Evolutionary conservation across 2,329 filamentous ascomycete genomes (phyloP).

Genomic region (Fusarium fracticaudum): DNA sequence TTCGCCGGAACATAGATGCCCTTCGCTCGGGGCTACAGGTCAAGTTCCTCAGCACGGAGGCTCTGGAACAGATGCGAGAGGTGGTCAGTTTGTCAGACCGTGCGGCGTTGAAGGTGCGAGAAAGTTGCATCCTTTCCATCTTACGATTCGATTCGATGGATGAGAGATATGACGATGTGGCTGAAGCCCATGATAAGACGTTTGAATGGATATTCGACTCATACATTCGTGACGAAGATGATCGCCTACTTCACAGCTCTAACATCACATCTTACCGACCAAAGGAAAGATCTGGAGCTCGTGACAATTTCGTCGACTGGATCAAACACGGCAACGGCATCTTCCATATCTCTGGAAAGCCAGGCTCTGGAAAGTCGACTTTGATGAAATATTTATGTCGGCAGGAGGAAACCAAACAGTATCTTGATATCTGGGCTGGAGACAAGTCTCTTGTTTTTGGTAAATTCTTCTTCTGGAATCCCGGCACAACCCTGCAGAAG

Average conservation of each 20-base stretch:
- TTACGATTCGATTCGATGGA: neutral
- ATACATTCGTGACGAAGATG: neutral
- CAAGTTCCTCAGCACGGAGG: neutral
- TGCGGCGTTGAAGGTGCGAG: neutral
- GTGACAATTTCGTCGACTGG: rapidly evolving
- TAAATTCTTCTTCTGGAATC: neutral
- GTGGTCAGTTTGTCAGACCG: neutral
- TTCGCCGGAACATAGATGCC: neutral
- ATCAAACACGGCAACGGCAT: neutral
- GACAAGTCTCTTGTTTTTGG: rapidly evolving
- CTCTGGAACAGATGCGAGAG: neutral
- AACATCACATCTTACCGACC: rapidly evolving
- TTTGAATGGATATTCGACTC: neutral
- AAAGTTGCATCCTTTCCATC: neutral
- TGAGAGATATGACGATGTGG: neutral
- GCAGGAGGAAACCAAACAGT: rapidly evolving
- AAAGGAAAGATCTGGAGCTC: rapidly evolving
- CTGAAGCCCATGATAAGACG: neutral
- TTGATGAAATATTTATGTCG: neutral
- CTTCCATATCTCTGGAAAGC: neutral
- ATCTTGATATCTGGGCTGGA: neutral
- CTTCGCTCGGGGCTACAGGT: neutral
- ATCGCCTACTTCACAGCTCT: rapidly evolving
- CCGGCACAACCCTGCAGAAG: neutral
- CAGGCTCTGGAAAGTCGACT: neutral